Evolutionary conservation across 2,329 filamentous ascomycete species (phyloP), one percentile per base, ranked within the genome.

Genomic region (Ceratocystiopsis sp.): DNA sequence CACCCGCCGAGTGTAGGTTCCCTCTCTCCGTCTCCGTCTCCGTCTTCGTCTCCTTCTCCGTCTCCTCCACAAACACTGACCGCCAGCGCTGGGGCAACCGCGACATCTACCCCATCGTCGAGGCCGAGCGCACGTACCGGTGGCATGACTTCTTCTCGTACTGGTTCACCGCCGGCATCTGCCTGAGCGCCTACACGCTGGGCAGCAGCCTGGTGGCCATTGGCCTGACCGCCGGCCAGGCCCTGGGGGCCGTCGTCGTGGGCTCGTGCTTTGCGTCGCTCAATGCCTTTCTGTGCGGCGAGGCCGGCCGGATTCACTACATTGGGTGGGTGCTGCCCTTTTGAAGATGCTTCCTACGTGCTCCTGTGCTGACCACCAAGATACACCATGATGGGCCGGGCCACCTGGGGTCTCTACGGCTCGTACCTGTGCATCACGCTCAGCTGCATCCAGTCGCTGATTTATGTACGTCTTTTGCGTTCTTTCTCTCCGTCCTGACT

Each of bases 101-200:
- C 13, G 41, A 42, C 17, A 38, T 42, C 12, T 38, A 37, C 35
- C 41, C 41, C 16, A 38, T 42, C 19, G 29, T 38, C 35, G 19
- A 34, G 10, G 35, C 35, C 4, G 41, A 42, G n/a, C 35, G 35
- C 35, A 42, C 41, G 10, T 42, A 37, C 41, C 35, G 35, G 19
- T 42, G 41, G 41, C 41, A 42, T n/a, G 41, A 37, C 41, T 42
- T 37, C 15, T 42, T 42, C 9, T 34, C 35, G 9, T 42, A 42
- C 15, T 42, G 41, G 41, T 42, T 41, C 17, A 41, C 40, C 6
- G 40, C 40, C 32, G 40, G 40, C 16, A 41, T 41, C 33, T 41
- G 40, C 18, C 33, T 41, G 11, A 41, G 40, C 18, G 40, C 40
- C 3, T 41, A 41, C 33, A 41, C 40, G 5, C 40, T 41, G 10